Percentiles rank a stretch among this genome's conserved stretches.
phyloP scores from a whole-genome alignment of 352 stramenopile genomes.

The Globisporangium perplexum region DNA sequence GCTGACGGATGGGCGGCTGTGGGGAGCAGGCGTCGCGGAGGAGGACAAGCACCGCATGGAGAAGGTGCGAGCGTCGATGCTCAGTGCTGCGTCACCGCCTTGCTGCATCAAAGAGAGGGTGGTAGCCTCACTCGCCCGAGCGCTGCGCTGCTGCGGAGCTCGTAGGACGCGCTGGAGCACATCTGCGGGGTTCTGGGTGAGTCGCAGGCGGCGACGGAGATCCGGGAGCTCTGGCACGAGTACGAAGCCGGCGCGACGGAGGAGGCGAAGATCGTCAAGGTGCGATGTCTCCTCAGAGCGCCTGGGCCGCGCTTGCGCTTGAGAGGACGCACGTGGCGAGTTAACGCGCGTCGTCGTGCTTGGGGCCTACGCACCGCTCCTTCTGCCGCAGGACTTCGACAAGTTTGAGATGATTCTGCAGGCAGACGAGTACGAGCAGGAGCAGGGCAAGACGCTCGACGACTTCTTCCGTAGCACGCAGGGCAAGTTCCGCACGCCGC shows the following conservation, averaged over 20 bases:
- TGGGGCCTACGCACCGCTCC: too few relatives aligned
- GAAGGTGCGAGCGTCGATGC: constrained; percentile 27
- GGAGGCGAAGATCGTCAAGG: constrained; percentile 89
- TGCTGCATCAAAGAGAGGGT: too few relatives aligned
- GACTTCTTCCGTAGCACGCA: constrained; percentile 83
- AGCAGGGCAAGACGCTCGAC: constrained; percentile 49
- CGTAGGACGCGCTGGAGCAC: constrained; percentile 55
- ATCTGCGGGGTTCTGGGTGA: constrained; percentile 61
- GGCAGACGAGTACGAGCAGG: constrained; percentile 89
- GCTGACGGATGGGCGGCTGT: not conserved
- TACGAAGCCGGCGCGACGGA: constrained; percentile 81
- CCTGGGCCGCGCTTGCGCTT: too few relatives aligned
- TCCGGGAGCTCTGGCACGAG: constrained; percentile 78
- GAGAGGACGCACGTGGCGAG: too few relatives aligned
- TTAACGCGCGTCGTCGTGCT: too few relatives aligned
- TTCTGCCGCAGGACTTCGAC: constrained; percentile 77
- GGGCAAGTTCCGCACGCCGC: constrained; percentile 73
- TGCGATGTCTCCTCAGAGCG: too few relatives aligned
- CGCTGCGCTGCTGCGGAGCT: too few relatives aligned
- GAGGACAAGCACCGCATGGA: constrained; percentile 90
- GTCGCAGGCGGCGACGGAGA: constrained; percentile 46
- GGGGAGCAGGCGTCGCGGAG: constrained; percentile 67
- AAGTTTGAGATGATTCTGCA: constrained; percentile 96
- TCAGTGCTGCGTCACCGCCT: not conserved
- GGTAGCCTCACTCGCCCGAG: too few relatives aligned